phyloP scores from a whole-genome alignment of 2,329 filamentous ascomycete species.

The Fusarium sp. region DNA sequence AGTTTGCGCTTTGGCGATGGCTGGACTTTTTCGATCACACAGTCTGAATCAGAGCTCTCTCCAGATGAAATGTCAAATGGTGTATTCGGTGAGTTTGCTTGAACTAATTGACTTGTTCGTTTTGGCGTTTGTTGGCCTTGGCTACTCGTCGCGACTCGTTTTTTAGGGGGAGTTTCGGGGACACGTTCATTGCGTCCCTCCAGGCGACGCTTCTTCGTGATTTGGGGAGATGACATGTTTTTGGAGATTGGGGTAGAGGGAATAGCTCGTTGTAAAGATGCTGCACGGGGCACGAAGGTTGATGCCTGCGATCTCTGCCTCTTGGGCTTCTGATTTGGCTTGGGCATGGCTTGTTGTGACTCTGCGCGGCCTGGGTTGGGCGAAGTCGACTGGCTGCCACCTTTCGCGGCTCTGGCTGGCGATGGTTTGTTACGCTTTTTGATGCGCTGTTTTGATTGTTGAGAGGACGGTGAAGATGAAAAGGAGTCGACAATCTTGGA shows the following conservation, averaged over 20 bases:
- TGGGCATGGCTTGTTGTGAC: background rate
- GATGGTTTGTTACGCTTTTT: background rate
- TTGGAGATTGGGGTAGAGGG: background rate
- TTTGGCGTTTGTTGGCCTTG: background rate
- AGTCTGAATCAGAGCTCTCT: slow-evolving; percentile 28
- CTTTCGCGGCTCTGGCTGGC: background rate
- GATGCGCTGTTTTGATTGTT: background rate
- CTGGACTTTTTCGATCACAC: slow-evolving; percentile 13
- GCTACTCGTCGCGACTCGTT: background rate
- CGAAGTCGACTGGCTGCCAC: background rate
- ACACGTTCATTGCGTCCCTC: background rate
- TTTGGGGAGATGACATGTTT: slow-evolving; percentile 3
- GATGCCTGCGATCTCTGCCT: background rate
- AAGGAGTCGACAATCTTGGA: slow-evolving; percentile 27
- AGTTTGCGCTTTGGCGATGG: slow-evolving; percentile 26
- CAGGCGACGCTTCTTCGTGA: background rate
- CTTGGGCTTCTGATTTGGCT: background rate
- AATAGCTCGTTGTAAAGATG: background rate
- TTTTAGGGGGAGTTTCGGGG: slow-evolving; percentile 3
- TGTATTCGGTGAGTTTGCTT: slow-evolving; percentile 23
- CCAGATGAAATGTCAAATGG: slow-evolving; percentile 35
- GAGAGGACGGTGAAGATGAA: slow-evolving; percentile 1
- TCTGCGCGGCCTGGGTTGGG: background rate
- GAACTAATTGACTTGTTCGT: background rate
- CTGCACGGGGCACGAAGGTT: background rate